phyloP scores from a whole-genome alignment of 495 filamentous ascomycete genomes.

The Cercophora samala region DNA sequence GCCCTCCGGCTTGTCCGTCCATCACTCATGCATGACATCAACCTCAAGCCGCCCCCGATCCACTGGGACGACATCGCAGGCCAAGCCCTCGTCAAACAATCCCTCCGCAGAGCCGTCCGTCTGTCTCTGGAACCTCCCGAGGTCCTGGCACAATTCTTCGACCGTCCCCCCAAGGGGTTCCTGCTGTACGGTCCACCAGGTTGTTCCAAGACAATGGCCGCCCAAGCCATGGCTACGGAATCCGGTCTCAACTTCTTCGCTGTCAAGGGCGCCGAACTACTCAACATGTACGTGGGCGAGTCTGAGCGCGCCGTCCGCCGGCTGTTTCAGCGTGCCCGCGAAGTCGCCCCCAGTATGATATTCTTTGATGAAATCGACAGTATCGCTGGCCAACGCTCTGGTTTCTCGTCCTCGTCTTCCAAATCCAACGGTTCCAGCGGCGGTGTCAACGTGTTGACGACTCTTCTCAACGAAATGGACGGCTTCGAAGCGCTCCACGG shows the following conservation, averaged over 20 bases:
- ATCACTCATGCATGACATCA: constrained; percentile 85
- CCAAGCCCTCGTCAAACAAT: constrained; percentile 73
- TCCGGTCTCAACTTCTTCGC: constrained; percentile 91
- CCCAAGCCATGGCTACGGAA: constrained; percentile 89
- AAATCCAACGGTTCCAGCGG: constrained; percentile 38
- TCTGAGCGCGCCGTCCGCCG: constrained; percentile 86
- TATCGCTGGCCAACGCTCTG: constrained; percentile 71
- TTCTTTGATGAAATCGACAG: constrained; percentile 99
- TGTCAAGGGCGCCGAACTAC: constrained; percentile 91
- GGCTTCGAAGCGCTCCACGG: constrained; percentile 82
- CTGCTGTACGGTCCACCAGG: constrained; percentile 92
- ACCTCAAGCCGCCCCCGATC: constrained; percentile 81
- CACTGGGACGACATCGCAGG: constrained; percentile 90
- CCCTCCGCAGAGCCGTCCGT: constrained; percentile 36
- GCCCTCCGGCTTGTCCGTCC: constrained; percentile 57
- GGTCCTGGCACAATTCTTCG: constrained; percentile 50
- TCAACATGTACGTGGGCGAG: constrained; percentile 98
- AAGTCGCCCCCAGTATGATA: constrained; percentile 86
- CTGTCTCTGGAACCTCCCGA: constrained; percentile 48
- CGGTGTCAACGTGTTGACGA: constrained; percentile 81
- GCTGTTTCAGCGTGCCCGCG: constrained; percentile 81
- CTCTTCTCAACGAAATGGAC: constrained; percentile 93
- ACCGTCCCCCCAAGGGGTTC: constrained; percentile 68
- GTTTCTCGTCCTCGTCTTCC: constrained; percentile 20
- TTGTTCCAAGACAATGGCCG: constrained; percentile 92